Conservation (phyloP, 352 stramenopile genomes). For the Albugo candida region DNA sequence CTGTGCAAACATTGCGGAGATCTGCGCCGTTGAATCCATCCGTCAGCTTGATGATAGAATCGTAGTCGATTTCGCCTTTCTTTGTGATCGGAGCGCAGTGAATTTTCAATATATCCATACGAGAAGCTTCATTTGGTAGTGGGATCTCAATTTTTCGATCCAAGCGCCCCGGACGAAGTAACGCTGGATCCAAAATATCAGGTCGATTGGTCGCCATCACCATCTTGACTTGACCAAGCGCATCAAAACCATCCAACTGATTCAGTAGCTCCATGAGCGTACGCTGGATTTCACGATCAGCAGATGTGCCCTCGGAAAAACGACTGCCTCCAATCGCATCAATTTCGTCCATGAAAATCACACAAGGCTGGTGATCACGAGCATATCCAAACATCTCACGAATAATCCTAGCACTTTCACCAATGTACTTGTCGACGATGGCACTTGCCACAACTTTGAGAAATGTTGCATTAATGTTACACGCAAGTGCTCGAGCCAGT, state of each 20-base stretch:
- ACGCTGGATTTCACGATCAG: conserved; percentile 96
- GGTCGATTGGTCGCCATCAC: conserved; percentile 99
- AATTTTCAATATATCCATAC: conserved; percentile 99
- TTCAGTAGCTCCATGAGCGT: conserved; percentile 99
- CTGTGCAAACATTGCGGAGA: conserved; percentile 97
- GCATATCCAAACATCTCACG: conserved; percentile 98
- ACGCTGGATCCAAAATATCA: conserved; percentile 97
- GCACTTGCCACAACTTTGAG: conserved; percentile 98
- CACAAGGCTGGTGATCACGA: conserved; percentile 94
- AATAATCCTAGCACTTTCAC: conserved; percentile 97
- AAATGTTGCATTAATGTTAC: conserved; percentile 99
- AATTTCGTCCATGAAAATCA: conserved; percentile 99
- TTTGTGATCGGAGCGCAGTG: conserved; percentile 96
- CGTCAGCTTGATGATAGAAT: conserved; percentile 98
- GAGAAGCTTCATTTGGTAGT: conserved; percentile 94
- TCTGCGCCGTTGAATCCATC: conserved; percentile 99
- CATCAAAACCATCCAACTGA: conserved; percentile 99
- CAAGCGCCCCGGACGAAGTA: conserved; percentile 93
- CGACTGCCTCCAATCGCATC: conserved; percentile 97
- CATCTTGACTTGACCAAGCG: conserved; percentile 96
- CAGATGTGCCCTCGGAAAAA: conserved; percentile 93
- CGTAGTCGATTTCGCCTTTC: conserved; percentile 98
- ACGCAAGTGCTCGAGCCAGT: conserved; percentile 92
- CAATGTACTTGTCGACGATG: conserved; percentile 99
- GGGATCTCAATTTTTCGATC: conserved; percentile 99